Evolutionary conservation across 2,329 filamentous ascomycete genomes (phyloP).

Genomic region (Curvularia sp.): DNA sequence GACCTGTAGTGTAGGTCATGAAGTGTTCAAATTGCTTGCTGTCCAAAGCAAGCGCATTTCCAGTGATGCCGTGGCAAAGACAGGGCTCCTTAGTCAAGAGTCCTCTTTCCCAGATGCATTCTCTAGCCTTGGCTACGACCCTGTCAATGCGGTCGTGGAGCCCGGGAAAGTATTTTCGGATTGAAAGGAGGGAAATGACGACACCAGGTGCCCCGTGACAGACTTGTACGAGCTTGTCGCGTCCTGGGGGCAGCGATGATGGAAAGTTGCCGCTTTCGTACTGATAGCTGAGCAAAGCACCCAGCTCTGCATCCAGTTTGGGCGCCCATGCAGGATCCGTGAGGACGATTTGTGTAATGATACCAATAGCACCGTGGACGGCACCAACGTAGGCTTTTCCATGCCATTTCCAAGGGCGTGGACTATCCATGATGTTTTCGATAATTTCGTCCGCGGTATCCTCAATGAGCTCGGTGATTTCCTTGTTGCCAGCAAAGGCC

Average conservation of each 20-base stretch:
- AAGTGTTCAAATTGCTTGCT: conserved; percentile 64
- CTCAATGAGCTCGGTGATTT: conserved; percentile 60
- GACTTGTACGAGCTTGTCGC: conserved; percentile 66
- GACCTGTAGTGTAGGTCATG: conserved; percentile 63
- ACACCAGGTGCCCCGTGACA: conserved; percentile 73
- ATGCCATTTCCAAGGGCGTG: conserved; percentile 69
- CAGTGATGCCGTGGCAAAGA: conserved; percentile 70
- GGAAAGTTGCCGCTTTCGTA: conserved; percentile 70
- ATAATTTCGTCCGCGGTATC: conserved; percentile 65
- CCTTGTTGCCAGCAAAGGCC: conserved; percentile 60
- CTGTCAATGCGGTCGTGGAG: conserved; percentile 62
- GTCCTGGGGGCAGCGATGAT: conserved; percentile 59
- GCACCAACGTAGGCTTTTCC: conserved; percentile 70
- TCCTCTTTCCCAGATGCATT: conserved; percentile 64
- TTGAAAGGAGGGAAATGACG: conserved; percentile 63
- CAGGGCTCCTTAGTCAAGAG: conserved; percentile 70
- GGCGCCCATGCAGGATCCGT: conserved; percentile 64
- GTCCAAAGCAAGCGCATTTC: conserved; percentile 67
- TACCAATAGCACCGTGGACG: conserved; percentile 72
- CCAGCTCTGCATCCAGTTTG: conserved; percentile 62
- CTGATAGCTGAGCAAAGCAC: conserved; percentile 66
- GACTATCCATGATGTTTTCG: conserved; percentile 64
- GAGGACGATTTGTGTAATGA: conserved; percentile 72
- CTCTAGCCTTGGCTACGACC: conserved; percentile 61
- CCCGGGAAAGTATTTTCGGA: conserved; percentile 64